A percentile compares a stretch with the other conserved stretches of the same genome.
These are phyloP conservation scores for Tetrahymena borealis DNA, from an alignment of 73 alveolate species.

Conservation along the genomic window DNA sequence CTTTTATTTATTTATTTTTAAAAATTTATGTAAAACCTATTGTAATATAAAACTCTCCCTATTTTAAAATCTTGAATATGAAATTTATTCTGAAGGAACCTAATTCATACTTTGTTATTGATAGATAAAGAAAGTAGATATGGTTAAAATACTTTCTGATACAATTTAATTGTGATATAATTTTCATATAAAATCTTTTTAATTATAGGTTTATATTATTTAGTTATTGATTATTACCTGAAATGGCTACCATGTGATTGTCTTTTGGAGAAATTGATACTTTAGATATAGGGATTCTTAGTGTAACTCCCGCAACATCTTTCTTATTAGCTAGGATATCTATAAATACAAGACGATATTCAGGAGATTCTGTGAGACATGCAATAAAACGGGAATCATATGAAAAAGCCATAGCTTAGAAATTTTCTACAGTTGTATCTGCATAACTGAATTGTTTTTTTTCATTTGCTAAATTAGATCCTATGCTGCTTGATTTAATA, in stretches of 20 bases:
- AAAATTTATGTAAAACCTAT: too few species aligned
- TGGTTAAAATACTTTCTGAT: too few species aligned
- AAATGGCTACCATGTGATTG: constrained; percentile 68
- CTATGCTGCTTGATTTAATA: constrained; percentile 8
- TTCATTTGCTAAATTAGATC: constrained; percentile 26
- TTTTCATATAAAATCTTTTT: too few species aligned
- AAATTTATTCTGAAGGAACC: too few species aligned
- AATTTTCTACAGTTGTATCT: constrained; percentile 32
- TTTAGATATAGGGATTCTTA: constrained; percentile 46
- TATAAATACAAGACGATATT: constrained; percentile 36
- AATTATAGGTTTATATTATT: too few species aligned
- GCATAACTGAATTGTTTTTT: constrained; percentile 26
- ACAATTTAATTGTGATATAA: too few species aligned
- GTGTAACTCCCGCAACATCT: constrained; percentile 35
- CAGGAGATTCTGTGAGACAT: constrained; percentile 51
- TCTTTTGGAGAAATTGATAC: constrained; percentile 75
- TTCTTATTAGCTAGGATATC: constrained; percentile 38
- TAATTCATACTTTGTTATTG: too few species aligned
- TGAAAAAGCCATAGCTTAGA: constrained; percentile 42
- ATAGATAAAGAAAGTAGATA: too few species aligned
- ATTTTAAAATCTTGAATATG: too few species aligned
- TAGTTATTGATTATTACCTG: too few species aligned
- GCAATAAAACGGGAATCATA: constrained; percentile 50
- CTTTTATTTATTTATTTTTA: constrained; percentile 45
- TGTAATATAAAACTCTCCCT: too few species aligned